Percentiles rank a stretch among this genome's conserved stretches.
These are phyloP conservation scores for Rhazya stricta DNA, from an alignment of 257 asterid species.

Conservation along the genomic window DNA sequence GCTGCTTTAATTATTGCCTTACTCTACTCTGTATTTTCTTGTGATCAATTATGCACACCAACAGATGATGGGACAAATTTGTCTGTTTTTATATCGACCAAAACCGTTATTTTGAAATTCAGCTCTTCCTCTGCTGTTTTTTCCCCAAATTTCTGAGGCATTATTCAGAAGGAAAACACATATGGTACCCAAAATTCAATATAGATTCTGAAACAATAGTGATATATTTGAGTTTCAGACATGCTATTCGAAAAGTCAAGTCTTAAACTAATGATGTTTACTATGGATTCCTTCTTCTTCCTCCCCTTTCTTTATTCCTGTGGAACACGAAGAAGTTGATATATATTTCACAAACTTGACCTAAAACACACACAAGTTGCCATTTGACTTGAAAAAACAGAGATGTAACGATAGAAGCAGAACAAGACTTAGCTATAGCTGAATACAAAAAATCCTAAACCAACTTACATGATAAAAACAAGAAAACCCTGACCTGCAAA, in stretches of 20 bases:
- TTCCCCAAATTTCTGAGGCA: too few relatives aligned
- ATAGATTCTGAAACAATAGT: neutral
- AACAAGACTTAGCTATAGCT: neutral
- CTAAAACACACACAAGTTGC: neutral
- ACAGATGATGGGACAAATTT: too few relatives aligned
- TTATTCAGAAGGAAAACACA: too few relatives aligned
- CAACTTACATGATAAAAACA: neutral
- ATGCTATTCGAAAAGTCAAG: neutral
- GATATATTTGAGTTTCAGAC: too few relatives aligned
- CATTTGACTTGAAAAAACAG: neutral
- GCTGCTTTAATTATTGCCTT: neutral
- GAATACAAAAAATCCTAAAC: neutral
- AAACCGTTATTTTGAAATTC: too few relatives aligned
- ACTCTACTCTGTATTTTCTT: neutral
- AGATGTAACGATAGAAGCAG: neutral
- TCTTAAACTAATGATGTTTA: neutral
- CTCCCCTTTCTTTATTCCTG: neutral
- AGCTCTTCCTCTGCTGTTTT: neutral
- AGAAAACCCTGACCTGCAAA: slow-evolving; percentile 49
- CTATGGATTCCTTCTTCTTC: neutral
- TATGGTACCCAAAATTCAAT: neutral
- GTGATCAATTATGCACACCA: neutral
- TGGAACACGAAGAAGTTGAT: neutral
- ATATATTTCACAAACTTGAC: neutral
- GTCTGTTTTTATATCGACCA: too few relatives aligned